Evolutionary conservation across 1,139 yeast species (phyloP), one percentile per base, ranked within the genome.

Genomic region (Pneumocystis canis): DNA sequence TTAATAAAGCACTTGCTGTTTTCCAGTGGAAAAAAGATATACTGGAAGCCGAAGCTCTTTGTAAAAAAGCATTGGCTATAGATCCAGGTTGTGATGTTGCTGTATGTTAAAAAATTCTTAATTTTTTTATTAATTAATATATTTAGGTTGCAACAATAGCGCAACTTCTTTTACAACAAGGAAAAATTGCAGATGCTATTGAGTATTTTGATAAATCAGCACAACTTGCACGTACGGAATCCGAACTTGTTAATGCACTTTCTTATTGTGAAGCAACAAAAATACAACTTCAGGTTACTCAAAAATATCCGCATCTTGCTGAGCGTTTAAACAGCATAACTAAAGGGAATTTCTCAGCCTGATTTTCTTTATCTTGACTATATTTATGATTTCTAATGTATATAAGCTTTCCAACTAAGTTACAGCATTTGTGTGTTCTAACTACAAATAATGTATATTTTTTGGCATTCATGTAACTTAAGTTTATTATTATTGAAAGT

Each of bases 201-300:
- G 77, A 77, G 65, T 81, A 85, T 72, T 89, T 90, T 73, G 92
- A 87, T 77, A 87, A 84, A 72, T 85, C 94, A 65, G 84, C 94
- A 63, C 81, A 80, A 65, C 81, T 89, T 69, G 86, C 96, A 53
- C 85, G 97, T 80, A 82, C 88, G 62, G 79, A 83, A 65, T 88
- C 85, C 68, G 98, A 92, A 77, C 87, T 89, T 77, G 79, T 87
- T 66, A 97, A 89, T 77, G 95, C 96, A 64, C 84, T 89, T 67
- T 85, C 95, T 41, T 87, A 88, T 71, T 94, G 95, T 66, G 97
- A 89, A 39, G 59, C 59, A 18, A 39, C 59, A 20, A 35, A 35
- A 16, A 57, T 39, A 20, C 59, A 57, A 25, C 59, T 57, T 39
- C 41, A 35, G 20, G 59, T 57, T 57, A 39, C 41, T 35, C 59